Evolutionary conservation across 1,139 yeast species (phyloP), one percentile per base, ranked within the genome.

Genomic region (Candida sp.): DNA sequence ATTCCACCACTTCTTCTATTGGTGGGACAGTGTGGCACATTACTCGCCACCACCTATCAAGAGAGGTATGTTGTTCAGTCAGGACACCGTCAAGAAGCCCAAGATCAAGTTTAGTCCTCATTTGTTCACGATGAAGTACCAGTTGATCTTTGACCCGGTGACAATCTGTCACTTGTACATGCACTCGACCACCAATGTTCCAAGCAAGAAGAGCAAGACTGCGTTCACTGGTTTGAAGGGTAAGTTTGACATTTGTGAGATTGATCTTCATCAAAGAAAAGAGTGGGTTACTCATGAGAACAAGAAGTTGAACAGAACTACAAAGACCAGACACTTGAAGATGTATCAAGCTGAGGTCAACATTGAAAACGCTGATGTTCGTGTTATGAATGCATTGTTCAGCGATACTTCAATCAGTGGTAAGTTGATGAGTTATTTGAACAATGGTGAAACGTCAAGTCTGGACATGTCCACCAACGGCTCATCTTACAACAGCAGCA

Each of bases 241-340:
- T 2, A 85, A 84, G 57, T 81, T 88, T 28, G 76, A 81, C 3
- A 75, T 76, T 6, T 90, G 93, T 61, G 68, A 80, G 3, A 75
- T 94, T 71, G 98, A 93, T 63, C 67, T 93, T 34, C 98, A 94
- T 63, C 98, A 77, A 62, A 77, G 96, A 45, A 87, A 90, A 58
- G 94, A 90, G 62, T 77, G 86, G 25, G 75, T 83, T 4, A 77
- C 81, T 3, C 84, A 84, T 59, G 78, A 81, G 33, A 86, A 85
- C 56, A 76, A 82, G 47, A 77, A 80, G 32, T 75, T 86, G 47
- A 80, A 85, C 49, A 78, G 85, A 30, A 81, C 85, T 56, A 81
- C 82, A 51, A 77, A 76, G 51, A 66, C 83, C 1, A 74, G 81
- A 63, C 83, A 80, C 49, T 79, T 92, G 75, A 85, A 85, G 59